These are phyloP conservation scores for Phyllosticta citribraziliensis DNA, from an alignment of 2,329 filamentous ascomycete species.

Conservation along the genomic window DNA sequence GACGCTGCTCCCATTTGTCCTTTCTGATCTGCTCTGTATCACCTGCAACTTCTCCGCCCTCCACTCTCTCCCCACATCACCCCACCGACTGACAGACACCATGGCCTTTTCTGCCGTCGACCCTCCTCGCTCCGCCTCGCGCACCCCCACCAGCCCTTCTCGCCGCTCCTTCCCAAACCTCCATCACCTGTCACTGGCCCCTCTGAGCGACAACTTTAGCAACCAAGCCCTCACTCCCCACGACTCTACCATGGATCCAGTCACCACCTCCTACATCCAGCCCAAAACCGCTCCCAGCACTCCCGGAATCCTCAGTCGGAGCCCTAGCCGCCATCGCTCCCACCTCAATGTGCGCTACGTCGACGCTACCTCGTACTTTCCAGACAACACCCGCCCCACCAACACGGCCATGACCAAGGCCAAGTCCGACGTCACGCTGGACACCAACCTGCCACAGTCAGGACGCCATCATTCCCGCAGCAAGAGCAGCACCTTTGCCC, in stretches of 20 bases:
- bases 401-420: conserved; percentile 31
- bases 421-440: conserved; percentile 36
- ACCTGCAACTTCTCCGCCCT: background rate
- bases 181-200: conserved; percentile 50
- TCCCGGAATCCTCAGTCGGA: conserved; percentile 37
- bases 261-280: conserved; percentile 35
- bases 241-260: conserved; percentile 21
- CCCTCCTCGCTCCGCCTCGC: conserved; percentile 2
- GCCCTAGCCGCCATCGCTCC: conserved; percentile 28
- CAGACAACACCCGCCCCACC: conserved; percentile 12
- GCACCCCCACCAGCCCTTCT: conserved; percentile 14
- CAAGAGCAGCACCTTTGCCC: conserved; percentile 12
- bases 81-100: background rate
- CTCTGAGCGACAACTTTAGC: conserved; percentile 45
- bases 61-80: background rate
- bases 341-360: conserved; percentile 14
- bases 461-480: conserved; percentile 20
- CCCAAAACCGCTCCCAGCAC: conserved; percentile 39
- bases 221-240: conserved; percentile 34
- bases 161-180: conserved; percentile 51
- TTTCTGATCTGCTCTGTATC: background rate
- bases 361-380: conserved; percentile 7
- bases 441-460: conserved; percentile 16
- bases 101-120: conserved; percentile 6
- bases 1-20: background rate